A percentile compares a stretch with the other conserved stretches of the same genome.
phyloP scores from a whole-genome alignment of 2,329 filamentous ascomycete species.

The Alternaria sp. region DNA sequence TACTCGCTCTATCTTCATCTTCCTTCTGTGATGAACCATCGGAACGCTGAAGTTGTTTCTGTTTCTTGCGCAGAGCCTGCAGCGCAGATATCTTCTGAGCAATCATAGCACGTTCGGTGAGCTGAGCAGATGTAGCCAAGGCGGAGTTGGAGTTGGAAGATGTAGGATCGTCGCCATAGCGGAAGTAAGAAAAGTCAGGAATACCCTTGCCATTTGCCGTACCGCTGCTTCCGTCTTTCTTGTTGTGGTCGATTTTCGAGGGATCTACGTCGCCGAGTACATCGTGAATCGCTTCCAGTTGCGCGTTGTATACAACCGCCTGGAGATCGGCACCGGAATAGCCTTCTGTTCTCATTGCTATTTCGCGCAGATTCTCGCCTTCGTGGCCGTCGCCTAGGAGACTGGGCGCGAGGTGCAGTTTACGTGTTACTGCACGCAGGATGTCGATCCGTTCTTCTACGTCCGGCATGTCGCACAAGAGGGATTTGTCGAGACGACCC shows the following conservation, averaged over 20 bases:
- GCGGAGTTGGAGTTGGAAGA: constrained; percentile 14
- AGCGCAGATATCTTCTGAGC: constrained; percentile 83
- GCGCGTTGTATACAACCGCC: constrained; percentile 93
- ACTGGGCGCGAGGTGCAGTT: constrained; percentile 76
- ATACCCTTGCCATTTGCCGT: constrained; percentile 32
- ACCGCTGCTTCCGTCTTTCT: constrained; percentile 28
- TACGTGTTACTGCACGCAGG: constrained; percentile 80
- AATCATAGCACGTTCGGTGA: constrained; percentile 82
- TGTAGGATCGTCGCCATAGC: constrained; percentile 70
- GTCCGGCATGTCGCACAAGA: constrained; percentile 89
- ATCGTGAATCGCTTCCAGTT: constrained; percentile 96
- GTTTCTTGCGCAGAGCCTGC: constrained; percentile 73
- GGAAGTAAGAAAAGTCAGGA: constrained; percentile 70
- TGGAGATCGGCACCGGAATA: constrained; percentile 96
- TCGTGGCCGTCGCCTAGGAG: constrained; percentile 59
- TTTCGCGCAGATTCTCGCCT: constrained; percentile 66
- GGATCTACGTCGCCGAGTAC: constrained; percentile 71
- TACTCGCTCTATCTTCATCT: constrained; percentile 18
- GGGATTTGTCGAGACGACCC: constrained; percentile 89
- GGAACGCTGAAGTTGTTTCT: constrained; percentile 58
- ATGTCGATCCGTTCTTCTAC: constrained; percentile 88
- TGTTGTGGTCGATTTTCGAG: constrained; percentile 39
- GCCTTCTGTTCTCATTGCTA: constrained; percentile 83
- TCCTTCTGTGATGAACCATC: constrained; percentile 24
- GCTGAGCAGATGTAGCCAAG: constrained; percentile 59